phyloP scores from a whole-genome alignment of 306 rosid genomes.

The Pyrus pyrifolia region DNA sequence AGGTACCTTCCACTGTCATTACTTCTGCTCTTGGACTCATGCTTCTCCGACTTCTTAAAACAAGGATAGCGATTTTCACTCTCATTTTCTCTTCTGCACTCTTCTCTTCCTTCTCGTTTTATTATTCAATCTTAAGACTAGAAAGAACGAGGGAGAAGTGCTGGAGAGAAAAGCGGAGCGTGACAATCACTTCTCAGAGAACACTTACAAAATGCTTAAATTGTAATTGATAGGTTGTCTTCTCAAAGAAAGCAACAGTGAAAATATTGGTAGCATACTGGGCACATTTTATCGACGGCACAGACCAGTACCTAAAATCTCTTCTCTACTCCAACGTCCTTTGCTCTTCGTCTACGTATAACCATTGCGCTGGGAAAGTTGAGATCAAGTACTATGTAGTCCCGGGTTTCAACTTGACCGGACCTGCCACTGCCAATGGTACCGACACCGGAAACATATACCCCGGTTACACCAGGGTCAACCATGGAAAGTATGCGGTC shows the following conservation, averaged over 20 bases:
- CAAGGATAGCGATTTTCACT: no score
- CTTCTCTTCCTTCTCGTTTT: no score
- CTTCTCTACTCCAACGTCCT: conserved; percentile 77
- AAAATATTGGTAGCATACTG: conserved; percentile 78
- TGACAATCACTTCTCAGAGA: no score
- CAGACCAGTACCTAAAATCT: conserved; percentile 67
- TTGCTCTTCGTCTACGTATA: conserved; percentile 68
- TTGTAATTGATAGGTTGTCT: conserved; percentile 43
- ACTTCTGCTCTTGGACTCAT: background rate
- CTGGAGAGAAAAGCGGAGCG: no score
- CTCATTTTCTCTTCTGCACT: no score
- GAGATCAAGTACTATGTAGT: conserved; percentile 79
- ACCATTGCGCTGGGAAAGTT: conserved; percentile 67
- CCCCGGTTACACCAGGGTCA: conserved; percentile 71
- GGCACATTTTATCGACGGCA: conserved; percentile 61
- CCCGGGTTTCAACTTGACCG: conserved; percentile 81
- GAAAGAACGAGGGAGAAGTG: no score
- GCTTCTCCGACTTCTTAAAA: background rate
- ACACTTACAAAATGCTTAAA: no score
- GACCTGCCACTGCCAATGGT: conserved; percentile 44
- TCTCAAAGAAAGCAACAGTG: conserved; percentile 72
- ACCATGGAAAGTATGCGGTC: conserved; percentile 87
- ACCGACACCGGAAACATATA: conserved; percentile 54
- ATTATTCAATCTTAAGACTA: no score
- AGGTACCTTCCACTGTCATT: conserved; percentile 41